Conservation (phyloP, 495 filamentous ascomycete genomes). For the Letharia lupina region DNA sequence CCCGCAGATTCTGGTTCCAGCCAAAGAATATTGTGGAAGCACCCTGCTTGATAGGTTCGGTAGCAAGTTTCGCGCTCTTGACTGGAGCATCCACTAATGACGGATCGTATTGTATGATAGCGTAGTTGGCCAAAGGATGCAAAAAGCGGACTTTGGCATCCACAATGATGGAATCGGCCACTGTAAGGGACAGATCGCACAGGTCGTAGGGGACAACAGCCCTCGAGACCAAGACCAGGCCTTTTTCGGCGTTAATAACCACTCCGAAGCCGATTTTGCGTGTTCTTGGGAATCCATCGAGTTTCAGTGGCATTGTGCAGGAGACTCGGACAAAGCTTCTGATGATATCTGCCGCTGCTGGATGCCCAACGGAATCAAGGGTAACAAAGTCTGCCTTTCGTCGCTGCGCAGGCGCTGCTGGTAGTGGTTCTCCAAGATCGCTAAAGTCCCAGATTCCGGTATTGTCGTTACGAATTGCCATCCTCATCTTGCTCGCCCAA, state of each 20-base stretch:
- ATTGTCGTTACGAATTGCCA: slow-evolving; percentile 83
- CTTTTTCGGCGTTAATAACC: slow-evolving; percentile 92
- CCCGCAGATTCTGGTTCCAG: slow-evolving; percentile 90
- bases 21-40: slow-evolving; percentile 91
- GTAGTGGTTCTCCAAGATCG: slow-evolving; percentile 71
- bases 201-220: slow-evolving; percentile 94
- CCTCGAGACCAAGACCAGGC: slow-evolving; percentile 84
- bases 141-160: slow-evolving; percentile 91
- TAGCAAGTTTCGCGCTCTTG: slow-evolving; percentile 74
- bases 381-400: slow-evolving; percentile 81
- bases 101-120: slow-evolving; percentile 90
- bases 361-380: slow-evolving; percentile 79
- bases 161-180: slow-evolving; percentile 92
- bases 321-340: slow-evolving; percentile 89
- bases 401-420: slow-evolving; percentile 59
- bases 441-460: slow-evolving; percentile 93
- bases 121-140: slow-evolving; percentile 97
- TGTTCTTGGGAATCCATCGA: slow-evolving; percentile 90
- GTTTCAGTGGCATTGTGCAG: slow-evolving; percentile 86
- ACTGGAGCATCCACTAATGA: slow-evolving; percentile 87
- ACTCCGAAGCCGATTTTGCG: slow-evolving; percentile 91
- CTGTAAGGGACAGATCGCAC: slow-evolving; percentile 89
- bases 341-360: slow-evolving; percentile 82
- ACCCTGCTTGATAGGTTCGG: slow-evolving; percentile 74
- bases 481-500: slow-evolving; percentile 87